A percentile compares a stretch with the other conserved stretches of the same genome.
phyloP scores from a whole-genome alignment of 2,329 filamentous ascomycete species.

The Fusarium coffeatum region DNA sequence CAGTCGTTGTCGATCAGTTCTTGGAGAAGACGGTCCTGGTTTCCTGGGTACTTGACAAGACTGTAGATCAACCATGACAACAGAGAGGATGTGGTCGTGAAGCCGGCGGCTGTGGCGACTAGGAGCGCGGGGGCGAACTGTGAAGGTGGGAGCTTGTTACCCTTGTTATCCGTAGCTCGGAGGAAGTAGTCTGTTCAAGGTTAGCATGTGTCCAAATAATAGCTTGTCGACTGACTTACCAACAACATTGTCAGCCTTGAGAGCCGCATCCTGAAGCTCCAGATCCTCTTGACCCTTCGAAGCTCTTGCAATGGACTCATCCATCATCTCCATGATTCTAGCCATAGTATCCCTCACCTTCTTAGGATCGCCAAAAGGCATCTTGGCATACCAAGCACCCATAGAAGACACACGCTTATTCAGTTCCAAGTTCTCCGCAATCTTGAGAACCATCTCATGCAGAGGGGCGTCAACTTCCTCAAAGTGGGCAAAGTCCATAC shows the following conservation, averaged over 20 bases:
- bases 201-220: background rate
- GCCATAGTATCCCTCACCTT: conserved; percentile 52
- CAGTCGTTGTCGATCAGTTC: conserved; percentile 65
- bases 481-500: conserved; percentile 61
- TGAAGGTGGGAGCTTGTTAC: conserved; percentile 60
- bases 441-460: conserved; percentile 62
- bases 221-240: background rate
- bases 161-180: conserved; percentile 65
- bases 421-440: conserved; percentile 63
- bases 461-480: conserved; percentile 56
- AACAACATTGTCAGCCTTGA: conserved; percentile 58
- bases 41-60: conserved; percentile 63
- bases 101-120: conserved; percentile 67
- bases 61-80: conserved; percentile 69
- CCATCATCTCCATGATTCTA: conserved; percentile 53
- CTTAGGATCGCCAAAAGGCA: conserved; percentile 69
- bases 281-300: conserved; percentile 53
- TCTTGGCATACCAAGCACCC: conserved; percentile 65
- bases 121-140: conserved; percentile 52
- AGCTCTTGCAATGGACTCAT: conserved; percentile 52
- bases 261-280: conserved; percentile 60
- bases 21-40: conserved; percentile 67
- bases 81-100: conserved; percentile 69
- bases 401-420: conserved; percentile 68
- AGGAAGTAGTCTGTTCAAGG: conserved; percentile 59